A percentile compares a stretch with the other conserved stretches of the same genome.
Evolutionary conservation across 192 early-diverging fungal species (phyloP).

Genomic region (Backusella tuberculispora): DNA sequence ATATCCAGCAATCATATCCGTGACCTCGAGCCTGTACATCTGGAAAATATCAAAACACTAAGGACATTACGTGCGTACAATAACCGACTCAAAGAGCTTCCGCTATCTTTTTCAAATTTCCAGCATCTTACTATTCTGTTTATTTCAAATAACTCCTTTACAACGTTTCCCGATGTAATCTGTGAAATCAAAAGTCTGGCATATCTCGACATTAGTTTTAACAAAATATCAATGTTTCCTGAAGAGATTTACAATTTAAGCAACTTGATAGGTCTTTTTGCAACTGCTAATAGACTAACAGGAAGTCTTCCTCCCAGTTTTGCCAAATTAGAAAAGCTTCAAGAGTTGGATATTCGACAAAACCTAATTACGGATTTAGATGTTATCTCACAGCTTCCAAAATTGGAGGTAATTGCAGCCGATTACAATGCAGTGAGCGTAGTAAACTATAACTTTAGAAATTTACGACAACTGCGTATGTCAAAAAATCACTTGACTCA

Average conservation of each 20-base stretch:
- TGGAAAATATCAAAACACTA: conserved; percentile 65
- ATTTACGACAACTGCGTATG: conserved; percentile 60
- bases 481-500: conserved; percentile 73
- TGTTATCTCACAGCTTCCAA: conserved; percentile 54
- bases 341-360: conserved; percentile 79
- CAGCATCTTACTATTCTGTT: conserved; percentile 65
- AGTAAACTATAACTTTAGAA: conserved; percentile 59
- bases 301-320: conserved; percentile 71
- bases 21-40: conserved; percentile 60
- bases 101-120: conserved; percentile 61
- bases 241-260: conserved; percentile 69
- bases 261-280: conserved; percentile 61
- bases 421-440: conserved; percentile 75
- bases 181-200: conserved; percentile 61
- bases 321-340: conserved; percentile 58
- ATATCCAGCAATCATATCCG: conserved; percentile 77
- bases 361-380: conserved; percentile 76
- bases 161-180: conserved; percentile 67
- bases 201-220: conserved; percentile 83
- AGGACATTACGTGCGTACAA: conserved; percentile 67
- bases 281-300: conserved; percentile 76
- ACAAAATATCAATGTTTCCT: conserved; percentile 77
- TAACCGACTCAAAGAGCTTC: conserved; percentile 75
- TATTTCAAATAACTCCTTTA: conserved; percentile 83
- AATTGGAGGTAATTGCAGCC: conserved; percentile 62